Evolutionary conservation across 139 green algal species (phyloP).

Genomic region (Spirogloea muscicola): DNA sequence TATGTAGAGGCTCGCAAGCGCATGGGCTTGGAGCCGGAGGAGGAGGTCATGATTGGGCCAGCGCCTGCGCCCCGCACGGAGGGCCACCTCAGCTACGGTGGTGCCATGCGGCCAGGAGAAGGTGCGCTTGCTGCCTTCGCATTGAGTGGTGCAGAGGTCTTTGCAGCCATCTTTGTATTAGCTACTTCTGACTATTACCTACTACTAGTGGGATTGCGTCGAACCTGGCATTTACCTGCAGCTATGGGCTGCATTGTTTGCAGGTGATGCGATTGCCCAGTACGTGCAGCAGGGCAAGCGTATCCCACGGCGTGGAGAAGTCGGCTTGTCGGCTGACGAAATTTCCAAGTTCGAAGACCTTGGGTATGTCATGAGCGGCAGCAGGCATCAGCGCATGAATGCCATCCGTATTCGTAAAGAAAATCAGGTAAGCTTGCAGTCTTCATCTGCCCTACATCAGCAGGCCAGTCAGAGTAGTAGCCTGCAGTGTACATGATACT

Average conservation of each 20-base stretch:
- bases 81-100: slow-evolving; percentile 45
- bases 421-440: too few species aligned
- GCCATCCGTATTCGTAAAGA: slow-evolving; percentile 93
- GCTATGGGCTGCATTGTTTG: too few species aligned
- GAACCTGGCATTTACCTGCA: too few species aligned
- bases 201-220: too few species aligned
- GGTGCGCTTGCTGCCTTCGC: too few species aligned
- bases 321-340: slow-evolving; percentile 79
- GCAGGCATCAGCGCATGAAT: slow-evolving; percentile 92
- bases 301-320: slow-evolving; percentile 92
- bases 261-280: slow-evolving; percentile 80
- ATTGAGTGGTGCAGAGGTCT: too few species aligned
- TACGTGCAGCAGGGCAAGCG: slow-evolving; percentile 89
- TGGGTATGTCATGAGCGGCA: slow-evolving; percentile 96
- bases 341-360: slow-evolving; percentile 86
- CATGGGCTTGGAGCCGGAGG: not conserved
- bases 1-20: slow-evolving; percentile 24
- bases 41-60: slow-evolving; percentile 28
- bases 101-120: slow-evolving; percentile 44
- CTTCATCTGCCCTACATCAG: too few species aligned
- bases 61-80: slow-evolving; percentile 27
- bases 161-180: too few species aligned
- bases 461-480: too few species aligned
- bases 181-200: too few species aligned
- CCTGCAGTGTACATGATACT: too few species aligned